Conservation (phyloP, 805 yeast species). For the Barnettozyma salicaria region DNA sequence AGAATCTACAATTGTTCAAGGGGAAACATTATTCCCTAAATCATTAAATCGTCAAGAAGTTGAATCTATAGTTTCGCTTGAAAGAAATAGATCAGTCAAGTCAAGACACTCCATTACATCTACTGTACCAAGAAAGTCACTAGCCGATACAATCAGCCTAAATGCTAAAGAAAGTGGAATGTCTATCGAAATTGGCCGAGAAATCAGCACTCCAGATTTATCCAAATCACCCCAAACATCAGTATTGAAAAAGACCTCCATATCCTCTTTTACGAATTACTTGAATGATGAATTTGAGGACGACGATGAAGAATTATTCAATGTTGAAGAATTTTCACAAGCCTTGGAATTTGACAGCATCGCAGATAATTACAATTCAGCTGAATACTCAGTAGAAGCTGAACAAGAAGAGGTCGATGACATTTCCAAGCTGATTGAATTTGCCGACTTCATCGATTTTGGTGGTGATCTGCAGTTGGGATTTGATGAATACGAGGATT, state of each 20-base stretch:
- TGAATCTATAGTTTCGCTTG: constrained; percentile 62
- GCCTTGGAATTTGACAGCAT: constrained; percentile 17
- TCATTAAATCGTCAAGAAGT: constrained; percentile 61
- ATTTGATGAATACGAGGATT: constrained; percentile 19
- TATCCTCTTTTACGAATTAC: constrained; percentile 6
- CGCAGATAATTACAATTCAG: constrained; percentile 7
- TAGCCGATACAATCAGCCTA: constrained; percentile 29
- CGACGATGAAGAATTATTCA: constrained; percentile 22
- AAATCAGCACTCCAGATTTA: constrained; percentile 26
- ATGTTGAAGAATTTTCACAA: constrained; percentile 25
- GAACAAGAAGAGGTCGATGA: constrained; percentile 25
- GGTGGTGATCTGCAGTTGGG: constrained; percentile 37
- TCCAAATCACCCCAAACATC: constrained; percentile 33
- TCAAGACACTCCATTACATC: constrained; percentile 41
- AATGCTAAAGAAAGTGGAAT: constrained; percentile 44
- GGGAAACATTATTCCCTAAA: constrained; percentile 68
- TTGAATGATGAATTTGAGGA: constrained; percentile 6
- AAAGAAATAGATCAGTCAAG: constrained; percentile 57
- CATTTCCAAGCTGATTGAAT: constrained; percentile 38
- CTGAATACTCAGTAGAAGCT: not conserved
- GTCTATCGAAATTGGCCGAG: constrained; percentile 33
- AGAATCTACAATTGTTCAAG: constrained; percentile 27
- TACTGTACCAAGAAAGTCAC: constrained; percentile 10
- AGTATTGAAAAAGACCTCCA: constrained; percentile 26
- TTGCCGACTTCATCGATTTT: constrained; percentile 40